Conservation (phyloP, 2,329 filamentous ascomycete species). For the Pyrenophora seminiperda region DNA sequence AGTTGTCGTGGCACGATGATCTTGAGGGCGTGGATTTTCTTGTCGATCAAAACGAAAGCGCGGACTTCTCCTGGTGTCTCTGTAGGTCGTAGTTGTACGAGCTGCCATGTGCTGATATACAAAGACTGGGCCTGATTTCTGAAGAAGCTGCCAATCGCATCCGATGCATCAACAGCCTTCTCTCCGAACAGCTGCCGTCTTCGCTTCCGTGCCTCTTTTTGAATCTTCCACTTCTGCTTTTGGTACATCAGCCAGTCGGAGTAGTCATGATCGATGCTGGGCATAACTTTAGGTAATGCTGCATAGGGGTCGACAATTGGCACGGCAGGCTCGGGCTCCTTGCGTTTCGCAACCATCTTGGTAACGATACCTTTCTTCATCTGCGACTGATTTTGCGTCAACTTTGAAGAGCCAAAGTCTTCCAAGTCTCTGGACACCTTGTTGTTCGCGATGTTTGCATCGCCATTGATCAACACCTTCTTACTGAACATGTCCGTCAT, state of each 20-base stretch:
- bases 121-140: slow-evolving; percentile 88
- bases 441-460: slow-evolving; percentile 66
- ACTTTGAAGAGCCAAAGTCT: slow-evolving; percentile 72
- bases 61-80: slow-evolving; percentile 84
- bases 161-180: slow-evolving; percentile 64
- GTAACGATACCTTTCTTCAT: slow-evolving; percentile 50
- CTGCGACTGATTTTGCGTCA: slow-evolving; percentile 43
- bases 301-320: slow-evolving; percentile 79
- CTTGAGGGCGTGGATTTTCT: slow-evolving; percentile 86
- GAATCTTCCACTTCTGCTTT: slow-evolving; percentile 98
- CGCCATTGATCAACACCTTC: slow-evolving; percentile 73
- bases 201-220: slow-evolving; percentile 84
- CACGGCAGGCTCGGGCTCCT: slow-evolving; percentile 52
- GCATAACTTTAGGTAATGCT: slow-evolving; percentile 80
- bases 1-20: slow-evolving; percentile 87
- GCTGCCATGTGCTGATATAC: slow-evolving; percentile 93
- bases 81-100: slow-evolving; percentile 83
- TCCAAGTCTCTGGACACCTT: slow-evolving; percentile 71
- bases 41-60: slow-evolving; percentile 90
- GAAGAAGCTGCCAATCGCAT: slow-evolving; percentile 74
- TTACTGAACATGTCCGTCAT: slow-evolving; percentile 89
- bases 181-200: slow-evolving; percentile 93
- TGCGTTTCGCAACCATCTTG: slow-evolving; percentile 56
- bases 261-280: slow-evolving; percentile 84
- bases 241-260: slow-evolving; percentile 87